Evolutionary conservation across 2,329 filamentous ascomycete genomes (phyloP), one percentile per base, ranked within the genome.

Genomic region (Sphaceloma murrayae): DNA sequence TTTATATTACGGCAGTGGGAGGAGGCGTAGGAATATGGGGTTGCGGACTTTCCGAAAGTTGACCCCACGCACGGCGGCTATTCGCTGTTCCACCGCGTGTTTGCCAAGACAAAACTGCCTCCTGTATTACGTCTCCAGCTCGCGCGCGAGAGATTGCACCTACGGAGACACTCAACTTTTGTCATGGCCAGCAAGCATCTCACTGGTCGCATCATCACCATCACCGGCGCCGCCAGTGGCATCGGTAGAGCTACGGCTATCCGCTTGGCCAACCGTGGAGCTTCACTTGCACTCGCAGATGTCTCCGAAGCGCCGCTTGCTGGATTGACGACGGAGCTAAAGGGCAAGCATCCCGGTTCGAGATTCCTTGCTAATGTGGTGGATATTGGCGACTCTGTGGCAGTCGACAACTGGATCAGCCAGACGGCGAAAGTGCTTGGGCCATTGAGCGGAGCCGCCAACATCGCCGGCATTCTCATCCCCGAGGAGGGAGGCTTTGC

Each of bases 211-310:
- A 49, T 57, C 6, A 53, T 52, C 44, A 52, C 60, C 22, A 56
- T 60, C 40, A 60, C 57, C 3, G 57, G 57, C 39, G 56, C 56
- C 9, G 56, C 52, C 6, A 55, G 51, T 16, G 66, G 66, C 2
- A 69, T 68, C 30, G 66, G 66, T 14, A 55, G 63, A 4, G 62
- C 64, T 16, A 64, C 63, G 4, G 65, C 67, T 9, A 52, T 65
- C 22, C 66, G 67, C 5, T 66, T 72, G 53, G 62, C 62, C 8
- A 55, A 52, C 3, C 61, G 65, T 33, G 67, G 67, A 26, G 67
- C 66, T 45, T 54, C 43, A 3, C 60, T 72, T 33, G 58, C 62
- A 9, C 56, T 70, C 10, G 58, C 62, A 8, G 68, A 69, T 45
- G 59, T 61, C 43, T 27, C 24, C 6, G 11, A 11, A 11, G 7